Percentiles rank a stretch among this genome's conserved stretches.
phyloP scores from a whole-genome alignment of 257 asterid species.

The Salvia miltiorrhiza region DNA sequence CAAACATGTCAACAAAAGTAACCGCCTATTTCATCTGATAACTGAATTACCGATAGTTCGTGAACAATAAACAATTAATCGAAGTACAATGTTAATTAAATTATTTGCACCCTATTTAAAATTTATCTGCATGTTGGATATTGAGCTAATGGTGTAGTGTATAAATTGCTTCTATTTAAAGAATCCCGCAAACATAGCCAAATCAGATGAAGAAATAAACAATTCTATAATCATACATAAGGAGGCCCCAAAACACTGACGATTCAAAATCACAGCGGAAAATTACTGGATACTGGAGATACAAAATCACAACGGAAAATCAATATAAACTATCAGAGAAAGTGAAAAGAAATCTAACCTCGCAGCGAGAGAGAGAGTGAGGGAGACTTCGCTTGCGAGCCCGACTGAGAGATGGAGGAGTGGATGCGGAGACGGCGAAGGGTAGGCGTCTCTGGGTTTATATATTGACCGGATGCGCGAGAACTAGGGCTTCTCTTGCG shows the following conservation, averaged over 20 bases:
- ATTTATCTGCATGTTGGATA: background rate
- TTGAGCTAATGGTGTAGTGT: background rate
- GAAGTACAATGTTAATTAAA: too few species aligned
- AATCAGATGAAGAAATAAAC: background rate
- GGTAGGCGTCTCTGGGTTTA: too few species aligned
- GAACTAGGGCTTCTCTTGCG: background rate
- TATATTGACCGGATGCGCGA: background rate
- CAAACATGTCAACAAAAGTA: background rate
- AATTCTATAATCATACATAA: background rate
- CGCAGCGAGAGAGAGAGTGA: background rate
- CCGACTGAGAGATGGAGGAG: background rate
- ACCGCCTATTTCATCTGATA: background rate
- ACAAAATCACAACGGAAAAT: too few species aligned
- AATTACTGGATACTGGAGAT: too few species aligned
- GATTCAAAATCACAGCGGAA: background rate
- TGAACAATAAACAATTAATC: background rate
- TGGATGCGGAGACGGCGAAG: background rate
- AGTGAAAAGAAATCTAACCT: background rate
- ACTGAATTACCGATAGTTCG: background rate
- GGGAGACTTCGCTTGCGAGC: background rate
- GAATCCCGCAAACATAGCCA: background rate
- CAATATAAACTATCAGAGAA: background rate
- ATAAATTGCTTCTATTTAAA: background rate
- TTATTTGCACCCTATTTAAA: background rate
- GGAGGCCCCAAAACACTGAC: background rate